Percentiles rank a stretch among this genome's conserved stretches.
Conservation (phyloP, 495 filamentous ascomycete species). For the Lophiotrema nucula region DNA sequence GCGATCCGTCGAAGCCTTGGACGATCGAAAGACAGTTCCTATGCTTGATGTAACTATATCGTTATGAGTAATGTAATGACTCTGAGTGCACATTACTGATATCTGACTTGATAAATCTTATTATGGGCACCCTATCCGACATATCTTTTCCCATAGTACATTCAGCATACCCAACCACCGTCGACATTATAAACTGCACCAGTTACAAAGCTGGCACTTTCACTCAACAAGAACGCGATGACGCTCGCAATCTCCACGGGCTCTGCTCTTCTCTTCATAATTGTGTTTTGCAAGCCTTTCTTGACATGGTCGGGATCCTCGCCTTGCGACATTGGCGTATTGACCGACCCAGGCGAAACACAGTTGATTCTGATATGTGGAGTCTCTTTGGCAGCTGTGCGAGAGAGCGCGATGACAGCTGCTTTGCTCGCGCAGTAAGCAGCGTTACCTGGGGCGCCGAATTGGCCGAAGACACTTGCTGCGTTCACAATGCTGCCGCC, state of each 20-base stretch:
- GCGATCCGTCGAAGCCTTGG: no score
- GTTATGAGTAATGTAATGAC: no score
- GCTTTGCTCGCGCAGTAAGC: slow-evolving; percentile 57
- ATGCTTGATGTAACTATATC: no score
- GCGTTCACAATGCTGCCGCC: slow-evolving; percentile 44
- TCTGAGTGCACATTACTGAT: no score
- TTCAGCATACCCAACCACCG: slow-evolving; percentile 10
- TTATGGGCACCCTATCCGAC: no score
- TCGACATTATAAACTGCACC: slow-evolving; percentile 12
- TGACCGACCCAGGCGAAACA: slow-evolving; percentile 28
- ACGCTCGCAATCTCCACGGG: slow-evolving; percentile 2
- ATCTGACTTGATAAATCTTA: no score
- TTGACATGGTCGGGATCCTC: neutral
- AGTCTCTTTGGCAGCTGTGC: slow-evolving; percentile 56
- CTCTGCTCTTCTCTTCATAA: neutral
- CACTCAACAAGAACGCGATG: slow-evolving; percentile 16
- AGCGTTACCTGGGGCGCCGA: slow-evolving; percentile 48
- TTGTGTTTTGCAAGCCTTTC: neutral
- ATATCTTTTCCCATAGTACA: no score
- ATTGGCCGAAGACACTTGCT: slow-evolving; percentile 52
- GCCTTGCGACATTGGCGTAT: slow-evolving; percentile 9
- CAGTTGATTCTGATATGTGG: slow-evolving; percentile 60
- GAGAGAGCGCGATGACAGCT: slow-evolving; percentile 56
- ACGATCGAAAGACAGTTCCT: no score
- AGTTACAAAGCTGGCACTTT: slow-evolving; percentile 3